Evolutionary conservation across 1,284 basidiomycete species (phyloP).

Genomic region (Bothia castanella): DNA sequence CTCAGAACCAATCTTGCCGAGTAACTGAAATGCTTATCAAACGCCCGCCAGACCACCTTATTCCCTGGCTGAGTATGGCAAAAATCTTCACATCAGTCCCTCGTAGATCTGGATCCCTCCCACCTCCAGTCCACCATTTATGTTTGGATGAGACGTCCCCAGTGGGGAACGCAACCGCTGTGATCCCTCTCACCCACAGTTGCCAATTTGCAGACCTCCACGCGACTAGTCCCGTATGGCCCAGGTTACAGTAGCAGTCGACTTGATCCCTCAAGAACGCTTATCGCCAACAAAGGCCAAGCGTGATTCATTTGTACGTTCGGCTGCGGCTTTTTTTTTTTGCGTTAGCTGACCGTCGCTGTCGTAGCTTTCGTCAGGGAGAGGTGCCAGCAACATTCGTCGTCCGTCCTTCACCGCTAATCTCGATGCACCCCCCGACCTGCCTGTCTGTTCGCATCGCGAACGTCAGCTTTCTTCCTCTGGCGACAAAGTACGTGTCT

Average conservation of each 20-base stretch:
- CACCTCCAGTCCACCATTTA: slow-evolving; percentile 17
- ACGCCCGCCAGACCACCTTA: background rate
- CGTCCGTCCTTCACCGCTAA: slow-evolving; percentile 38
- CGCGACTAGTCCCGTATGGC: slow-evolving; percentile 8
- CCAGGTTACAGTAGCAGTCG: slow-evolving; percentile 4
- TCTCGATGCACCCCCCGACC: slow-evolving; percentile 29
- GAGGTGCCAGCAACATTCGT: slow-evolving; percentile 68
- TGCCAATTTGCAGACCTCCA: background rate
- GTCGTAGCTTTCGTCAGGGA: slow-evolving; percentile 51
- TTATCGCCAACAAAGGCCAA: slow-evolving; percentile 31
- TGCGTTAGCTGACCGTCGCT: background rate
- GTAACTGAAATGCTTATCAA: slow-evolving; percentile 23
- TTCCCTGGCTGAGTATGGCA: background rate
- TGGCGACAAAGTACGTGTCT: slow-evolving; percentile 27
- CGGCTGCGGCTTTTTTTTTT: background rate
- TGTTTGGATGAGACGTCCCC: slow-evolving; percentile 3
- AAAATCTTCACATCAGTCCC: background rate
- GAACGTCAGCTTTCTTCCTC: slow-evolving; percentile 46
- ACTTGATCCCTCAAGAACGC: background rate
- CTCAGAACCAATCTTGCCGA: slow-evolving; percentile 2
- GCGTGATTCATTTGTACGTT: slow-evolving; percentile 37
- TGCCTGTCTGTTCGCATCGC: slow-evolving; percentile 42
- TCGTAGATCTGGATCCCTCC: slow-evolving; percentile 7
- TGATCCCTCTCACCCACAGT: background rate
- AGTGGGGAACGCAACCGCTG: background rate